A percentile compares a stretch with the other conserved stretches of the same genome.
These are phyloP conservation scores for Rhodofomes roseus DNA, from an alignment of 1,284 basidiomycete species.

Conservation along the genomic window DNA sequence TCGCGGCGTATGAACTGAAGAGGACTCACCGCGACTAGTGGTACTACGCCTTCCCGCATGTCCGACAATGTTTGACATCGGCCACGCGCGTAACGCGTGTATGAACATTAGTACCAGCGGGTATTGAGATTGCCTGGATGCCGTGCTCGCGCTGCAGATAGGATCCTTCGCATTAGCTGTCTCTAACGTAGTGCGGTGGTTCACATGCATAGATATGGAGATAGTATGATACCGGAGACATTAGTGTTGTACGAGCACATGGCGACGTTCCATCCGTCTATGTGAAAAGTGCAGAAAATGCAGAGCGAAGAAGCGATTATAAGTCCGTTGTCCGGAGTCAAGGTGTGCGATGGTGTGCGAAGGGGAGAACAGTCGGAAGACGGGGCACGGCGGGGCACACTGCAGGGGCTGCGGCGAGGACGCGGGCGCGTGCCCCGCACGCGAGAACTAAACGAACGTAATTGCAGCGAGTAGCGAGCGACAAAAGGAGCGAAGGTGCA, in stretches of 20 bases:
- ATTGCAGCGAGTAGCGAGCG: conserved; percentile 1
- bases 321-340: not conserved
- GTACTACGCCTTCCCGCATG: too few species aligned
- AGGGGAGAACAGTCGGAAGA: not conserved
- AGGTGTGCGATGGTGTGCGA: not conserved
- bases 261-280: not conserved
- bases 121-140: too few species aligned
- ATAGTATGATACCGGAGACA: conserved; percentile 1
- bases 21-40: not conserved
- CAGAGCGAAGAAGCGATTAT: not conserved
- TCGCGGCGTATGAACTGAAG: not conserved
- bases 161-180: not conserved
- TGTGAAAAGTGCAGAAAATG: not conserved
- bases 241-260: conserved; percentile 1
- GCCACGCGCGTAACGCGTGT: too few species aligned
- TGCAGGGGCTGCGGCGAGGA: not conserved
- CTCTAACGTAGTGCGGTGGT: not conserved
- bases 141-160: not conserved
- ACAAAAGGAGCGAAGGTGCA: conserved; percentile 2
- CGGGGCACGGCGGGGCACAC: not conserved
- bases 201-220: conserved; percentile 1
- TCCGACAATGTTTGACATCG: too few species aligned
- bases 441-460: conserved; percentile 1
- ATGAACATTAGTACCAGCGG: too few species aligned
- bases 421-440: not conserved